Base-by-base conservation (phyloP, 106 monocot species). In the Apostasia shenzhenica region DNA sequence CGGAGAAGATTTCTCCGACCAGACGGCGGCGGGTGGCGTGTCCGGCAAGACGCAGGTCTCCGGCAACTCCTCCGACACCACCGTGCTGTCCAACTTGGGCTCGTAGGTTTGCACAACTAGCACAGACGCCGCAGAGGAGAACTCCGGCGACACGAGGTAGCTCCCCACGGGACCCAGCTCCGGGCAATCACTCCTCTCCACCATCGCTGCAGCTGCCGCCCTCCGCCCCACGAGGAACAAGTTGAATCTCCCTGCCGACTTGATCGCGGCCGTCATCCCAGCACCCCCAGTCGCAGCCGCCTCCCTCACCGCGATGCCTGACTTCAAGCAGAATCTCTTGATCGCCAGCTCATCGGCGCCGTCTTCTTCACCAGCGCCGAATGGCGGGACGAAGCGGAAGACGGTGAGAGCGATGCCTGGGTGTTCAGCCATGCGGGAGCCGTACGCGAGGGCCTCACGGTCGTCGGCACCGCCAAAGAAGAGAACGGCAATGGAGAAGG, bases 391-490 rank as follows among this genome's bases (percentile, higher is more conserved):
- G 56, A 79, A 73, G 3, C 68, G 41, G 40, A 79, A 13, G 3
- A 73, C 79, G 9, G 73, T 73, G 9, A 79, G 73, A 14, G 41
- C 2, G 54, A 79, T 73, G 3, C 79, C 79, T 4, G 79, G 79
- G 48, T 79, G 79, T 54, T 79, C 79, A 1, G 73, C 68, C 79
- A 79, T 79, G 62, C 73, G 67, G 3, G 57, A 46, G 41, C 72
- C 79, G 56, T 79, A 79, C 4, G 67, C 45, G 6, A 79, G 73
- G 48, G 79, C 79, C 41, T 79, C 79, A 3, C 79, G 79, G 14
- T 79, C 79, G 62, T 79, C 79, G 6, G 1, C 54, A 2, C 79
- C 79, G 48, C 79, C 79, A 9, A 79, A 79, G 79, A 73, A 79
- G 8, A 79, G 67, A 10, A 87, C 86, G 6, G 11, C 58, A 8